Base-by-base conservation (phyloP, 768 basidiomycete species). In the Tylopilus sp. region DNA sequence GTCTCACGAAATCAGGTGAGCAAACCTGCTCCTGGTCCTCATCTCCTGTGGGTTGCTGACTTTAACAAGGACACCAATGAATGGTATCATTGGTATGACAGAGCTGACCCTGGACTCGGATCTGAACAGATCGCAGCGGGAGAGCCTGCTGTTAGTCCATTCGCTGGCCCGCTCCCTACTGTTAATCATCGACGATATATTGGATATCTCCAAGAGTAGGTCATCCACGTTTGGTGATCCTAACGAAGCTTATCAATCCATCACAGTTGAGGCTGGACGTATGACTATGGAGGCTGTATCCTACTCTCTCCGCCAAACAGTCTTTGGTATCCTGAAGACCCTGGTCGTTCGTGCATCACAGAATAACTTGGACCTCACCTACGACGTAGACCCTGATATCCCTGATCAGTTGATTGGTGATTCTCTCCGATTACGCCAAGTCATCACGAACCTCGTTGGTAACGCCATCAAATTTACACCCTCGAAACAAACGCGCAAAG, bases 241-340 rank as follows among this genome's bases (percentile, higher is more conserved):
- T 20, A 26, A 38, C n/a, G 35, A 33, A 18, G 43, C 45, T 57
- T 40, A 55, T 48, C 55, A 60, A 28, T 51, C 41, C 58, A 33
- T 31, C 23, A 8, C 60, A 97, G 95, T 98, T 63, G 97, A 99
- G 71, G 97, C 95, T 36, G 97, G 97, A 40, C 88, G 95, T 12
- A 99, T 99, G 97, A 98, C 94, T 2, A 97, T 99, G 89, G 97
- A 99, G 72, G 87, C 91, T 25, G 95, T 98, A n/a, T 88, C 95
- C 2, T 99, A 95, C 72, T 98, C 95, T 10, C 79, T 98, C 25
- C 88, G 97, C n/a, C 87, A 93, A 59, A 95, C 92, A 3, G 92
- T 98, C 38, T 98, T 98, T 63, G 92, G 93, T 25, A 97, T 98
- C 54, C 81, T 98, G 64, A 99, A 99, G 74, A 98, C 95, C 0